Evolutionary conservation across 2,329 filamentous ascomycete species (phyloP).

Genomic region (Ophiosphaerella korrae): DNA sequence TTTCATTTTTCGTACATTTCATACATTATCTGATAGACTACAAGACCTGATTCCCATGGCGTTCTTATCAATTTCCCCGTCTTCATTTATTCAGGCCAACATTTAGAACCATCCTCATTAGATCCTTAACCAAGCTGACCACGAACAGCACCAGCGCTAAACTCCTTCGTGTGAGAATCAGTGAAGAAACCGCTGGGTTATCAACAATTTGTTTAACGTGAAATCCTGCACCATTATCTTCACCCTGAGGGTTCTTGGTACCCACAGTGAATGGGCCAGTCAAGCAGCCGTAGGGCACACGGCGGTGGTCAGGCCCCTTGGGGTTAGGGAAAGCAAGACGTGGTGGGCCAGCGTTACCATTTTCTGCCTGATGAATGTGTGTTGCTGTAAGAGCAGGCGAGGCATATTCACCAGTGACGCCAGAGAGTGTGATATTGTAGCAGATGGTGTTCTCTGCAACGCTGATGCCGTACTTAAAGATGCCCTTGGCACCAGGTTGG

Average conservation of each 20-base stretch:
- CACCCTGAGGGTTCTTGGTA: constrained; percentile 42
- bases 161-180: constrained; percentile 58
- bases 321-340: constrained; percentile 46
- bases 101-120: too few relatives aligned
- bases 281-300: constrained; percentile 31
- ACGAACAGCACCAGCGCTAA: constrained; percentile 58
- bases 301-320: constrained; percentile 44
- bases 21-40: too few relatives aligned
- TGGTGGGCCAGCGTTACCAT: constrained; percentile 57
- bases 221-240: constrained; percentile 56
- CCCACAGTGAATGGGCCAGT: constrained; percentile 36
- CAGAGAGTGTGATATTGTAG: constrained; percentile 58
- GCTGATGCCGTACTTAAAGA: constrained; percentile 62
- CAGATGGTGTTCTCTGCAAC: constrained; percentile 51
- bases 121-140: constrained; percentile 48
- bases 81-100: too few relatives aligned
- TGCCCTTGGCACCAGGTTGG: constrained; percentile 52
- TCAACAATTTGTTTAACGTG: constrained; percentile 57
- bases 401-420: constrained; percentile 57
- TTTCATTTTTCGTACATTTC: too few relatives aligned
- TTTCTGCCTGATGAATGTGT: constrained; percentile 59
- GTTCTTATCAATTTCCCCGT: too few relatives aligned
- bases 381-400: constrained; percentile 60
- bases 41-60: too few relatives aligned
- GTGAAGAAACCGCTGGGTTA: constrained; percentile 58